Conservation (phyloP, 139 green algal genomes). For the Chlorella sorokiniana region DNA sequence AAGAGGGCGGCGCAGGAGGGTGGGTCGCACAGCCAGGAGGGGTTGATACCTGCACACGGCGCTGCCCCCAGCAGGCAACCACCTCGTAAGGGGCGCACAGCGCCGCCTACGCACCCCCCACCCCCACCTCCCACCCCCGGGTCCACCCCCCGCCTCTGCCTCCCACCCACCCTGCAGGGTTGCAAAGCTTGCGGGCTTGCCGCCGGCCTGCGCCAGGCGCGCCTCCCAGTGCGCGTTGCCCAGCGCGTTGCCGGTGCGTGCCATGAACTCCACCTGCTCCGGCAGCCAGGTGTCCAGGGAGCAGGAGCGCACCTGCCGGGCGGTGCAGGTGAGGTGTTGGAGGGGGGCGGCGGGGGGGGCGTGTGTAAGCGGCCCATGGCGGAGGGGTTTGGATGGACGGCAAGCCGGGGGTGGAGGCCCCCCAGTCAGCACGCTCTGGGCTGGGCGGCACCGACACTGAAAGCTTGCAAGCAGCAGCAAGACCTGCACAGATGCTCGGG, state of each 20-base stretch:
- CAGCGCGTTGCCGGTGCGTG: conserved; percentile 69
- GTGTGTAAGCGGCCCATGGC: no score
- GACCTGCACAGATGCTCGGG: no score
- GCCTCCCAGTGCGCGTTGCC: conserved; percentile 63
- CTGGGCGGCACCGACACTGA: no score
- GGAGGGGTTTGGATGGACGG: no score
- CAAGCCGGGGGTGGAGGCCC: no score
- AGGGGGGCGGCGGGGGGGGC: no score
- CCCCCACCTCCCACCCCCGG: neutral
- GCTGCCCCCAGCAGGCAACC: no score
- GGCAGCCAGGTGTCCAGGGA: conserved; percentile 70
- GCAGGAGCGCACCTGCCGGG: conserved; percentile 67
- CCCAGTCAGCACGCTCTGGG: no score
- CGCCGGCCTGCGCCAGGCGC: conserved; percentile 1
- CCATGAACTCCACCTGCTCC: conserved; percentile 63
- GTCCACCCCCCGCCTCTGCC: neutral
- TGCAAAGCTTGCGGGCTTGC: conserved; percentile 4
- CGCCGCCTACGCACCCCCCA: neutral
- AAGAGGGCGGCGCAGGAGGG: neutral
- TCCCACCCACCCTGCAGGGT: neutral
- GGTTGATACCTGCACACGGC: neutral
- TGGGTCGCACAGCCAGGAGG: neutral
- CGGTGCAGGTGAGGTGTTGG: neutral
- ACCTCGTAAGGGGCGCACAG: neutral
- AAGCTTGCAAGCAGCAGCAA: no score